These are phyloP conservation scores for Scleromitrula shiraiana DNA, from an alignment of 2,329 filamentous ascomycete species.

Conservation along the genomic window DNA sequence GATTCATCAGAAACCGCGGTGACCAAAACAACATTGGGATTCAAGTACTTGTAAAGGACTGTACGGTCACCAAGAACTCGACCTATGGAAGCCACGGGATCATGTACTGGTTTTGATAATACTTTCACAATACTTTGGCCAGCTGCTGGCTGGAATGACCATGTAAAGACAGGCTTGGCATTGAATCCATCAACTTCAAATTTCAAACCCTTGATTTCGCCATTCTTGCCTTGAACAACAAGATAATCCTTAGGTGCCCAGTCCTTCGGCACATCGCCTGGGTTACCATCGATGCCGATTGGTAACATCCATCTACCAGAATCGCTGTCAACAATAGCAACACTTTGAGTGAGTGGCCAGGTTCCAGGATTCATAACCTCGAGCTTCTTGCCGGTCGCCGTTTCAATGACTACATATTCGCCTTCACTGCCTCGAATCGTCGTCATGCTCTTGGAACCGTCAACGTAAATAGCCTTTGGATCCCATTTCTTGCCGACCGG, in stretches of 20 bases:
- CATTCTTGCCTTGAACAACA: slow-evolving; percentile 42
- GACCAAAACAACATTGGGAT: slow-evolving; percentile 74
- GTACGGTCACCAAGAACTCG: slow-evolving; percentile 84
- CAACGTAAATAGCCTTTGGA: slow-evolving; percentile 58
- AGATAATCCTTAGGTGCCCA: slow-evolving; percentile 45
- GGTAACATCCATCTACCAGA: slow-evolving; percentile 47
- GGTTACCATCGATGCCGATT: slow-evolving; percentile 42
- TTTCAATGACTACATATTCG: slow-evolving; percentile 50
- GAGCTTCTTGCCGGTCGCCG: slow-evolving; percentile 42
- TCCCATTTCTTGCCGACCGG: slow-evolving; percentile 50
- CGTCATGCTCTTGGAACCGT: slow-evolving; percentile 44
- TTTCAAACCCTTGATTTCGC: slow-evolving; percentile 47
- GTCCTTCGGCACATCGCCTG: slow-evolving; percentile 38
- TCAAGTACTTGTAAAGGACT: slow-evolving; percentile 97
- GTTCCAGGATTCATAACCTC: slow-evolving; percentile 36
- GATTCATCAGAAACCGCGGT: slow-evolving; percentile 55
- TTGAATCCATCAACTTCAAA: slow-evolving; percentile 39
- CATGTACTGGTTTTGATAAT: slow-evolving; percentile 61
- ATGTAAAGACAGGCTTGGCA: slow-evolving; percentile 45
- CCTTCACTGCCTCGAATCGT: slow-evolving; percentile 39
- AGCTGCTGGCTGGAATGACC: slow-evolving; percentile 63
- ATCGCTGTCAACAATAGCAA: slow-evolving; percentile 44
- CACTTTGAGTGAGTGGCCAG: slow-evolving; percentile 36
- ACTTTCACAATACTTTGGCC: slow-evolving; percentile 63
- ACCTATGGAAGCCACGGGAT: slow-evolving; percentile 90